These are phyloP conservation scores for Penstemon eatonii DNA, from an alignment of 257 asterid genomes.

Conservation along the genomic window DNA sequence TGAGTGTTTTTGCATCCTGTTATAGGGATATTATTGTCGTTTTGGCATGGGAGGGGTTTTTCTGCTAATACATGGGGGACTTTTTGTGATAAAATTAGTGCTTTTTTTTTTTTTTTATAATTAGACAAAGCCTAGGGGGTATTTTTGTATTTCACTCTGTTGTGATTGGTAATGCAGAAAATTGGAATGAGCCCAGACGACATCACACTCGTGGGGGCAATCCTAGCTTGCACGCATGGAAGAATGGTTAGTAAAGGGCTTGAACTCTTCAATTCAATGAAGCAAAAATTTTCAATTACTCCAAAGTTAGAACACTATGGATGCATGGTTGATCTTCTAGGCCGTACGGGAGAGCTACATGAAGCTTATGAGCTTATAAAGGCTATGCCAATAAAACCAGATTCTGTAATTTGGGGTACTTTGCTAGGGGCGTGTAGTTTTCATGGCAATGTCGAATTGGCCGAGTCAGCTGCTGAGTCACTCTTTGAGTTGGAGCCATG, in stretches of 20 bases:
- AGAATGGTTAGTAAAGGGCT: constrained; percentile 58
- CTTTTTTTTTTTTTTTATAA: no score
- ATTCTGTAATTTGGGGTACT: constrained; percentile 71
- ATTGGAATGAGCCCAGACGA: constrained; percentile 49
- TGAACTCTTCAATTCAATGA: constrained; percentile 53
- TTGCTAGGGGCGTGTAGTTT: constrained; percentile 78
- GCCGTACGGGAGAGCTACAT: constrained; percentile 55
- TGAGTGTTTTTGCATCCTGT: no score
- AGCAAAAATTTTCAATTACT: background rate
- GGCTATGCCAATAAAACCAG: constrained; percentile 74
- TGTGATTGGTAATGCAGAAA: no score
- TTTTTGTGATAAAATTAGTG: no score
- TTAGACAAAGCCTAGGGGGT: no score
- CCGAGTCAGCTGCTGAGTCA: constrained; percentile 30
- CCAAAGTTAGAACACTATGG: constrained; percentile 73
- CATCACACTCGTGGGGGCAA: constrained; percentile 79
- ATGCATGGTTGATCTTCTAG: constrained; percentile 83
- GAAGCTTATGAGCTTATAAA: constrained; percentile 40
- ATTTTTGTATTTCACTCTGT: no score
- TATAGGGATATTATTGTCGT: no score
- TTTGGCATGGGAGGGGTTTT: no score
- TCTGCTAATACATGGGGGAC: no score
- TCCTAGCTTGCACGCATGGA: constrained; percentile 81
- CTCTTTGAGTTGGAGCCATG: no score
- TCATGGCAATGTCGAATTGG: constrained; percentile 62